Conservation (phyloP, 1,139 yeast species). For the Protomyces pachydermus region DNA sequence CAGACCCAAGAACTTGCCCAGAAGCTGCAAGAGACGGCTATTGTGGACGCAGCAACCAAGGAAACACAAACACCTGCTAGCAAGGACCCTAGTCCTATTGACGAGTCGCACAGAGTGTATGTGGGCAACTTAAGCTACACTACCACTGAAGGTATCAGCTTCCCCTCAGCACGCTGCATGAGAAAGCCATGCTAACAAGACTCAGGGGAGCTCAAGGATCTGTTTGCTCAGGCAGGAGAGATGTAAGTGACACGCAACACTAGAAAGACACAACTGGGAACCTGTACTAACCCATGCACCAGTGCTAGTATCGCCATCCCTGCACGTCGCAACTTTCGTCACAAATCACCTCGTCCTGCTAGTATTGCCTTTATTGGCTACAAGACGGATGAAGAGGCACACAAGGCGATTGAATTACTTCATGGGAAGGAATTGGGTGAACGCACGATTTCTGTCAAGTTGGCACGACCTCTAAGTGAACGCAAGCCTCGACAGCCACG, state of each 20-base stretch:
- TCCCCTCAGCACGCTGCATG: conserved; percentile 31
- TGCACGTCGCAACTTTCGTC: conserved; percentile 22
- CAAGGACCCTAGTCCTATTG: conserved; percentile 26
- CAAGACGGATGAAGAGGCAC: conserved; percentile 48
- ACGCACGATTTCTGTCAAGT: conserved; percentile 48
- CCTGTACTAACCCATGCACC: neutral
- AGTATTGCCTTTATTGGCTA: conserved; percentile 68
- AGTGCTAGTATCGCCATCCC: conserved; percentile 33
- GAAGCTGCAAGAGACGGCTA: neutral
- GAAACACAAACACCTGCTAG: neutral
- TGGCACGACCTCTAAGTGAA: conserved; percentile 42
- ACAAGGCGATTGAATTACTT: conserved; percentile 45
- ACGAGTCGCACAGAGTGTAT: conserved; percentile 35
- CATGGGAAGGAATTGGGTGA: conserved; percentile 49
- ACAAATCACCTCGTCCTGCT: conserved; percentile 33
- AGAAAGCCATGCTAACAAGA: neutral
- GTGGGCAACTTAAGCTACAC: conserved; percentile 39
- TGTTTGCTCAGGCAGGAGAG: conserved; percentile 32
- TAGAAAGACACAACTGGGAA: neutral
- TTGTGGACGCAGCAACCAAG: neutral
- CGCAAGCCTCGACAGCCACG: conserved; percentile 3
- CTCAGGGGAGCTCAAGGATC: conserved; percentile 7
- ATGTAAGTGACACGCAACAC: conserved; percentile 36
- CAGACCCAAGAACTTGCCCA: neutral
- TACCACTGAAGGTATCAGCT: conserved; percentile 35